Percentiles rank a stretch among this genome's conserved stretches.
phyloP scores from a whole-genome alignment of 169 alveolate genomes.

The Plasmodium chabaudi region DNA sequence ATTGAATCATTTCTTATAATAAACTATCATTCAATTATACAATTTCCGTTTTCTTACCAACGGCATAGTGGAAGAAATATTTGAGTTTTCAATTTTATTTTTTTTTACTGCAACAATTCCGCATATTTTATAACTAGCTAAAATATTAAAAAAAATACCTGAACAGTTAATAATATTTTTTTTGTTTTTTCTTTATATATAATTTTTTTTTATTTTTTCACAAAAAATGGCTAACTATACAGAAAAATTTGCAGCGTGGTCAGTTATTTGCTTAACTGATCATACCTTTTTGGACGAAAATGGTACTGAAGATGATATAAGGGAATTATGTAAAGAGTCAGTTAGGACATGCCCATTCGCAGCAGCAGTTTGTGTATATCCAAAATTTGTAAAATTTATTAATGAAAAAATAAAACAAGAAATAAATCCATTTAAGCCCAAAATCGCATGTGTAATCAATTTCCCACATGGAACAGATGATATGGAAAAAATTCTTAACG shows the following conservation, averaged over 20 bases:
- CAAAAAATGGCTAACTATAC: constrained; percentile 51
- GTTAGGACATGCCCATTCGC: constrained; percentile 65
- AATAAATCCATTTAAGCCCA: constrained; percentile 41
- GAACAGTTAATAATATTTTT: background rate
- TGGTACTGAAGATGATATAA: constrained; percentile 71
- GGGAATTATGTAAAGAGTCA: constrained; percentile 47
- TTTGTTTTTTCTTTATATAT: no score
- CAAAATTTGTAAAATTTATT: constrained; percentile 75
- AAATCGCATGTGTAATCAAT: constrained; percentile 79
- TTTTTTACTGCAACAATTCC: no score
- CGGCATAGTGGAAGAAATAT: no score
- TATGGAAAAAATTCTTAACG: constrained; percentile 68
- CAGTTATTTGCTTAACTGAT: constrained; percentile 69
- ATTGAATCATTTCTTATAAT: no score
- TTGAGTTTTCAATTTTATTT: no score
- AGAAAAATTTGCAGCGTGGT: constrained; percentile 70
- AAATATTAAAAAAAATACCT: background rate
- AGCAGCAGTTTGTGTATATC: constrained; percentile 79
- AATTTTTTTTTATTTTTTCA: background rate
- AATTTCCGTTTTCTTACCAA: no score
- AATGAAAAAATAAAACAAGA: constrained; percentile 55
- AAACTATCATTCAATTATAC: no score
- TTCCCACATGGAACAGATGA: constrained; percentile 79
- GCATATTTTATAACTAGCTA: background rate
- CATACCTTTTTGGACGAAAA: constrained; percentile 73